Percentiles rank a stretch among this genome's conserved stretches.
Conservation (phyloP, 306 rosid species). For the Cyamopsis tetragonoloba region DNA sequence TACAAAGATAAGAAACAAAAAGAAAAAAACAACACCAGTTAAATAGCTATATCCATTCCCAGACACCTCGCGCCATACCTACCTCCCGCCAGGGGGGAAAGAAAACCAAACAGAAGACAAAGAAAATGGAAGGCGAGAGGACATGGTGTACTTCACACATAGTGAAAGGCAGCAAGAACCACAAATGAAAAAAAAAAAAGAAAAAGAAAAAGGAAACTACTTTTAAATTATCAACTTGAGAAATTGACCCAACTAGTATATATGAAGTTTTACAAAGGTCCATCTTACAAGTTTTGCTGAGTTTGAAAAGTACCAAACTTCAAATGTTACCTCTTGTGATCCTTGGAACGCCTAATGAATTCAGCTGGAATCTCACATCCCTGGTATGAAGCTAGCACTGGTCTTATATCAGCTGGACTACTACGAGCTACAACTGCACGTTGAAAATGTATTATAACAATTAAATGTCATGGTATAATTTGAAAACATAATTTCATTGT, state of each 20-base stretch:
- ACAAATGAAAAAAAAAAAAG: too few relatives aligned
- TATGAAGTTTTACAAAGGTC: too few relatives aligned
- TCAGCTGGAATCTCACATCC: slow-evolving; percentile 83
- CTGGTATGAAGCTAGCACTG: slow-evolving; percentile 75
- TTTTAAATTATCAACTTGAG: too few relatives aligned
- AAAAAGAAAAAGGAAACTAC: too few relatives aligned
- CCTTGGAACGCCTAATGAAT: slow-evolving; percentile 82
- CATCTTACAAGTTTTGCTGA: too few relatives aligned
- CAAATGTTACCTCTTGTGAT: slow-evolving; percentile 54
- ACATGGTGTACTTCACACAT: slow-evolving; percentile 52
- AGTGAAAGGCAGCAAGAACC: too few relatives aligned
- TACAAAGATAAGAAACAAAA: background rate
- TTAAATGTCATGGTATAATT: slow-evolving; percentile 3
- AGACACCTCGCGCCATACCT: background rate
- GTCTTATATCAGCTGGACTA: slow-evolving; percentile 85
- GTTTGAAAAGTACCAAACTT: too few relatives aligned
- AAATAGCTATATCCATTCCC: background rate
- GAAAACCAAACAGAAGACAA: background rate
- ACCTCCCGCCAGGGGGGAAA: too few relatives aligned
- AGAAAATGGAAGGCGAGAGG: background rate
- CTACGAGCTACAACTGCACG: slow-evolving; percentile 86
- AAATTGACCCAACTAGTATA: too few relatives aligned
- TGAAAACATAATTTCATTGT: background rate
- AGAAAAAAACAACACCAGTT: background rate
- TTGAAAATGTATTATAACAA: slow-evolving; percentile 19